phyloP scores from a whole-genome alignment of 768 basidiomycete species.

The Phaffia australis region DNA sequence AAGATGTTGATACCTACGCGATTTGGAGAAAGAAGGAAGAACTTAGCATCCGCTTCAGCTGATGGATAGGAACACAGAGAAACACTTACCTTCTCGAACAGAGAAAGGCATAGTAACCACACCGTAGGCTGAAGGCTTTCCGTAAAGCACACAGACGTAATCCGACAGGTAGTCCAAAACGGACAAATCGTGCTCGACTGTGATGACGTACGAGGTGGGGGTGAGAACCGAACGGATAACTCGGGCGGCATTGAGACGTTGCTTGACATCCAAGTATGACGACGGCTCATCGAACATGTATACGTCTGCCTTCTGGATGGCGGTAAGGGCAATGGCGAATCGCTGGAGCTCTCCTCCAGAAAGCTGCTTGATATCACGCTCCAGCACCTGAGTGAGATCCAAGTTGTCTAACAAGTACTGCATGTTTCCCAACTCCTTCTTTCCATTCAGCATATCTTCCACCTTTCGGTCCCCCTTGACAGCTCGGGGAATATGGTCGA shows the following conservation, averaged over 20 bases:
- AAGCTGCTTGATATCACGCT: constrained; percentile 71
- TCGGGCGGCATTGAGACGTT: constrained; percentile 86
- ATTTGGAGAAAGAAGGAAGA: not conserved
- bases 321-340: constrained; percentile 96
- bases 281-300: constrained; percentile 99
- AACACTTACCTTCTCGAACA: constrained; percentile 73
- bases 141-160: constrained; percentile 95
- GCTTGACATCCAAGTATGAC: constrained; percentile 91
- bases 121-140: constrained; percentile 93
- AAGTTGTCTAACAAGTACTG: constrained; percentile 72
- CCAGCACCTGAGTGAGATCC: constrained; percentile 74
- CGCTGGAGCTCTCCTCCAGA: constrained; percentile 96
- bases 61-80: not conserved
- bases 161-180: constrained; percentile 97
- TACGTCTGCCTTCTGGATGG: constrained; percentile 92
- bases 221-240: constrained; percentile 79
- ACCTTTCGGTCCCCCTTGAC: constrained; percentile 86
- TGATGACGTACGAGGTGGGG: constrained; percentile 82
- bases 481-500: constrained; percentile 93
- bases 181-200: constrained; percentile 97
- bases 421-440: constrained; percentile 80
- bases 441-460: constrained; percentile 79
- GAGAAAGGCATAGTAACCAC: constrained; percentile 99
- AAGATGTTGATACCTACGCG: constrained; percentile 91
- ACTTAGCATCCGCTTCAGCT: no score